Evolutionary conservation across 495 filamentous ascomycete species (phyloP).

Genomic region (Sporormia fimetaria): DNA sequence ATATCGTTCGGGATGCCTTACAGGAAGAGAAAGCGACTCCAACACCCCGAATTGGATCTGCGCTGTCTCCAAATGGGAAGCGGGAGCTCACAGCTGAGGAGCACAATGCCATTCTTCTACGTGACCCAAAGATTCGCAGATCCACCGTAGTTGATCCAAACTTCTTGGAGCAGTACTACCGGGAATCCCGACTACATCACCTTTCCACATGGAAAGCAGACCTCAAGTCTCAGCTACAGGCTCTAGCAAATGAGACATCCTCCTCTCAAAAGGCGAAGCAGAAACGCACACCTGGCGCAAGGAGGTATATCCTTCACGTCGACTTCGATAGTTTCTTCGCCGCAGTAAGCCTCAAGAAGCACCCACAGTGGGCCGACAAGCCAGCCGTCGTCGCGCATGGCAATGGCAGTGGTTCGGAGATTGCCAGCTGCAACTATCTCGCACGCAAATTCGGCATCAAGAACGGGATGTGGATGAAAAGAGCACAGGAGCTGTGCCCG

Average conservation of each 20-base stretch:
- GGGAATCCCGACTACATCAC: constrained; percentile 86
- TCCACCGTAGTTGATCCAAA: constrained; percentile 81
- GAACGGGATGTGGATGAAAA: constrained; percentile 99
- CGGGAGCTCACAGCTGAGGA: constrained; percentile 82
- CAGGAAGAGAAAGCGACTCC: not conserved
- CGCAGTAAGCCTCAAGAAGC: constrained; percentile 71
- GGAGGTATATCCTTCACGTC: constrained; percentile 88
- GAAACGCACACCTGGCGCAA: constrained; percentile 45
- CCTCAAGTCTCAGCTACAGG: constrained; percentile 75
- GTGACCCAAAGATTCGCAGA: constrained; percentile 71
- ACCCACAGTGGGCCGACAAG: constrained; percentile 64
- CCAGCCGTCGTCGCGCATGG: constrained; percentile 87
- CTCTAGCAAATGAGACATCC: constrained; percentile 56
- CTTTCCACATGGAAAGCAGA: constrained; percentile 93
- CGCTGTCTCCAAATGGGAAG: constrained; percentile 18
- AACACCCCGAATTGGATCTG: not conserved
- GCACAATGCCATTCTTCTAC: constrained; percentile 71
- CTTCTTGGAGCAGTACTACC: constrained; percentile 88
- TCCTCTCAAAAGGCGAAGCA: constrained; percentile 40
- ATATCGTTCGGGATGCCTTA: not conserved
- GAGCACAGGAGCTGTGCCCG: constrained; percentile 70
- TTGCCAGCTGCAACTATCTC: constrained; percentile 93
- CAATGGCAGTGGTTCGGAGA: constrained; percentile 74
- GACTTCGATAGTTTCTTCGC: constrained; percentile 98
- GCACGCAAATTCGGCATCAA: constrained; percentile 77